phyloP scores from a whole-genome alignment of 208 protist genomes.

The Borovskyia barvae region DNA sequence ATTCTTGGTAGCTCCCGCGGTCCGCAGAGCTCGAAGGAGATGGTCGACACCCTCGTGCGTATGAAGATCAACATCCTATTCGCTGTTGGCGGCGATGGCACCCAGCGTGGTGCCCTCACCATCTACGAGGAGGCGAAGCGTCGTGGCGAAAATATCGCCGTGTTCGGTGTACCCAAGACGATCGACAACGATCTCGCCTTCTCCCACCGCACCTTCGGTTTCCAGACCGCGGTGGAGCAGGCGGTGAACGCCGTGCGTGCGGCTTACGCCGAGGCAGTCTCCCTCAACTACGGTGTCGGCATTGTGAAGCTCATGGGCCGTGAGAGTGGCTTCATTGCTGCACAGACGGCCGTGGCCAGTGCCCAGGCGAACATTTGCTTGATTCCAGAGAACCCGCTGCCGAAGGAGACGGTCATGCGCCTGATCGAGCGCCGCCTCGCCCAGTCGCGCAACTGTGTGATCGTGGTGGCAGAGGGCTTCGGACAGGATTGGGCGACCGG shows the following conservation, averaged over 20 bases:
- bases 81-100: slow-evolving; percentile 94
- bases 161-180: slow-evolving; percentile 95
- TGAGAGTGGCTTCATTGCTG: slow-evolving; percentile 94
- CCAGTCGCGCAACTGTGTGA: slow-evolving; percentile 80
- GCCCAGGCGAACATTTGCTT: slow-evolving; percentile 92
- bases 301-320: slow-evolving; percentile 96
- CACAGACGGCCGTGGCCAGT: slow-evolving; percentile 88
- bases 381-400: slow-evolving; percentile 89
- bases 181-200: slow-evolving; percentile 96
- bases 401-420: slow-evolving; percentile 80
- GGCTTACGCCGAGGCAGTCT: slow-evolving; percentile 90
- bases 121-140: slow-evolving; percentile 83
- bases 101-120: slow-evolving; percentile 85
- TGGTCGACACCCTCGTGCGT: slow-evolving; percentile 87
- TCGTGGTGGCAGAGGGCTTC: slow-evolving; percentile 95
- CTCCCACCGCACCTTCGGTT: slow-evolving; percentile 94
- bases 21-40: slow-evolving; percentile 83
- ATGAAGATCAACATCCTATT: slow-evolving; percentile 92
- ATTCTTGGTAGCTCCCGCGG: slow-evolving; percentile 93
- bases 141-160: slow-evolving; percentile 80
- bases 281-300: slow-evolving; percentile 88
- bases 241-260: slow-evolving; percentile 82
- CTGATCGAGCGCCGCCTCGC: slow-evolving; percentile 81
- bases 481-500: slow-evolving; percentile 82
- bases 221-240: slow-evolving; percentile 94